phyloP scores from a whole-genome alignment of 805 yeast genomes.

The Brettanomyces anomalus region DNA sequence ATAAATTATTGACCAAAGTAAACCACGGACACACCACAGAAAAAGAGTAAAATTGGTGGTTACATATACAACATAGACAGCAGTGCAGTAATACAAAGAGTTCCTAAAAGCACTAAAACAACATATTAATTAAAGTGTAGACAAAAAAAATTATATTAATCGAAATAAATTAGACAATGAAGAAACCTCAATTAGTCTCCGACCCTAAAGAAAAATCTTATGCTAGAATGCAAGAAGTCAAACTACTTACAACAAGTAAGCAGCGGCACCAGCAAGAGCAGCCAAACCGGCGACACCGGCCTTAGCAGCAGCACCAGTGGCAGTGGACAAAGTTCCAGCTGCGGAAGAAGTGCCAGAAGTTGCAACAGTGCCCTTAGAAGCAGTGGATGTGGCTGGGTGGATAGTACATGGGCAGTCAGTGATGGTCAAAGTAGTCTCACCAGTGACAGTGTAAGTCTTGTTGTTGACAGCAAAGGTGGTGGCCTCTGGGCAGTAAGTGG shows the following conservation, averaged over 20 bases:
- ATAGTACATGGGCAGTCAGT: slow-evolving; percentile 80
- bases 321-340: slow-evolving; percentile 17
- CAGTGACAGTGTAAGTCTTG: slow-evolving; percentile 66
- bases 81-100: too few species aligned
- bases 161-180: slow-evolving; percentile 1
- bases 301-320: slow-evolving; percentile 26
- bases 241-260: slow-evolving; percentile 28
- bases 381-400: slow-evolving; percentile 13
- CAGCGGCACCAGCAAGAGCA: slow-evolving; percentile 30
- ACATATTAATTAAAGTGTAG: background rate
- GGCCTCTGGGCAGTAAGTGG: slow-evolving; percentile 78
- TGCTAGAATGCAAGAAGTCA: background rate
- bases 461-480: slow-evolving; percentile 59
- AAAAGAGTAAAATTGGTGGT: too few species aligned
- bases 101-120: background rate
- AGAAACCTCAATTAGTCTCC: slow-evolving; percentile 1
- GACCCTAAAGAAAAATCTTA: background rate
- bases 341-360: slow-evolving; percentile 12
- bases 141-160: background rate
- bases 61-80: too few species aligned
- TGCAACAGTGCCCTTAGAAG: slow-evolving; percentile 4
- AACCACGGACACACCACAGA: too few species aligned
- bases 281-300: slow-evolving; percentile 32
- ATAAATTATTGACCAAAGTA: too few species aligned
- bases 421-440: slow-evolving; percentile 74